These are phyloP conservation scores for Trebouxiophyceae sp. DNA, from an alignment of 163 green algal genomes.

Conservation along the genomic window DNA sequence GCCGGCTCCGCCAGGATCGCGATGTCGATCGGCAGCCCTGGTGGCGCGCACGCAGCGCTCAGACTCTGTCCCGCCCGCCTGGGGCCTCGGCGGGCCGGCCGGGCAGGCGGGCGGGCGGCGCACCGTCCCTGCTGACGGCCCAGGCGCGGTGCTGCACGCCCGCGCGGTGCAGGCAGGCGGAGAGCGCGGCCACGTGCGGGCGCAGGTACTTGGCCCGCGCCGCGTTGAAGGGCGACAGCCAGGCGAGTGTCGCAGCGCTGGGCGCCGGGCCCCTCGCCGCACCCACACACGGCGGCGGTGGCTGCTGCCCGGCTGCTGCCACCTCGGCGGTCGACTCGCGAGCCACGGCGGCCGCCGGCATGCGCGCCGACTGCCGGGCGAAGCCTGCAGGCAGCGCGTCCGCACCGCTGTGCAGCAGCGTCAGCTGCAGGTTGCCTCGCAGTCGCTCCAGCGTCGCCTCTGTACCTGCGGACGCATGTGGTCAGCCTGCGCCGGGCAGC, in stretches of 20 bases:
- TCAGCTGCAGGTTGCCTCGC: background rate
- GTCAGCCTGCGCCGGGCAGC: background rate
- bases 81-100: too few relatives aligned
- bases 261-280: background rate
- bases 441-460: background rate
- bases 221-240: background rate
- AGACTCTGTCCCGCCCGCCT: too few relatives aligned
- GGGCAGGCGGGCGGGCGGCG: too few relatives aligned
- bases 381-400: background rate
- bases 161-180: background rate
- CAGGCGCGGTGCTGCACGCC: background rate
- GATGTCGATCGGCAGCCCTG: background rate
- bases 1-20: background rate
- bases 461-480: too few relatives aligned
- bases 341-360: too few relatives aligned
- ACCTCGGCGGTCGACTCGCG: too few relatives aligned
- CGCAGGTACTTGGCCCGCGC: background rate
- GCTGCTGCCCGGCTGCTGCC: background rate
- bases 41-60: too few relatives aligned
- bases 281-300: background rate
- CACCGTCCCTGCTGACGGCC: background rate
- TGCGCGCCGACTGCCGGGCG: background rate
- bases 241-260: background rate
- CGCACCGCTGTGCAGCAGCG: background rate
- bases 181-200: background rate